These are phyloP conservation scores for Amphibolis antarctica DNA, from an alignment of 106 monocot species.

Conservation along the genomic window DNA sequence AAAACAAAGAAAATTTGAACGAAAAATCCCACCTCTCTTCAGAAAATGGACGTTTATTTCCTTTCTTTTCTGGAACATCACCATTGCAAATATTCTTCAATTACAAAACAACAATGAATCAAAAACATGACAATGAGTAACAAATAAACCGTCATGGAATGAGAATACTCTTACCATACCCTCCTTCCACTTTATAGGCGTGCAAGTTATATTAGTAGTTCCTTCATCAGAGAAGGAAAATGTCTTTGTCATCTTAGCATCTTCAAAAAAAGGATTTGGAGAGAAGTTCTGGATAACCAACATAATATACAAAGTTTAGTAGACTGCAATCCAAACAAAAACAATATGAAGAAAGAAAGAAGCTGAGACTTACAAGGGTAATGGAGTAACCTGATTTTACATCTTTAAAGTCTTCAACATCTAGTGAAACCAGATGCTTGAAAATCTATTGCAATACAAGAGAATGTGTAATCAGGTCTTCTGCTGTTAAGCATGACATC, in stretches of 20 bases:
- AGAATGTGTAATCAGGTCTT: no score
- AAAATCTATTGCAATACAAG: conserved; percentile 39
- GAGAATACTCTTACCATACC: conserved; percentile 44
- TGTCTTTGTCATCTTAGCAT: conserved; percentile 51
- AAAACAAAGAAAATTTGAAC: neutral
- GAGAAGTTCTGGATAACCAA: conserved; percentile 45
- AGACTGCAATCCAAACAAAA: neutral
- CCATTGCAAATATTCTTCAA: conserved; percentile 50
- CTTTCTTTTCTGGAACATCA: conserved; percentile 38
- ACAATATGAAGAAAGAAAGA: neutral
- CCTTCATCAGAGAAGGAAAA: conserved; percentile 60
- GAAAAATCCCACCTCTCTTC: conserved; percentile 44
- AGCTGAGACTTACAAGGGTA: conserved; percentile 47
- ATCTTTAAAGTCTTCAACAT: conserved; percentile 85
- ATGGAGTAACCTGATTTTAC: conserved; percentile 86
- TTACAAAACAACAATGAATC: neutral
- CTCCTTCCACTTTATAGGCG: conserved; percentile 79
- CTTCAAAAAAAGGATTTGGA: conserved; percentile 71
- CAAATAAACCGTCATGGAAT: neutral
- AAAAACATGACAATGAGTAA: neutral
- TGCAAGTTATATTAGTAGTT: conserved; percentile 44
- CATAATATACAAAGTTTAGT: no score
- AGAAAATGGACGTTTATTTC: conserved; percentile 37
- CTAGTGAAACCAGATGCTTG: conserved; percentile 64
- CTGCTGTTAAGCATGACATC: no score